phyloP scores from a whole-genome alignment of 2,329 filamentous ascomycete genomes.

The Cercospora sojina region DNA sequence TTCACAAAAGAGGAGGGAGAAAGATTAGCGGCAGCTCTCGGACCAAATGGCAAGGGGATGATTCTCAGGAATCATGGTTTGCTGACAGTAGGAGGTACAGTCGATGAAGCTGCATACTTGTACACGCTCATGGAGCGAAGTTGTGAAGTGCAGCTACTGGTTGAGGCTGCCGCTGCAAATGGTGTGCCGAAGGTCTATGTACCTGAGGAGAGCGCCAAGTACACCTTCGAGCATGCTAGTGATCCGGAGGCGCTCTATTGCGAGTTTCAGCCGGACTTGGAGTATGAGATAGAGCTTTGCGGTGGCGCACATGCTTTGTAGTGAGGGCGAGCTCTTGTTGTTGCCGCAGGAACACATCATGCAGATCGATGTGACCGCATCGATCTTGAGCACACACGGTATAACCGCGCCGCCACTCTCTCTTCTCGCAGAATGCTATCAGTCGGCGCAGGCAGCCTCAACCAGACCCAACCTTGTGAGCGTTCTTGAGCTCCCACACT shows the following conservation, averaged over 20 bases:
- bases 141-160: constrained; percentile 66
- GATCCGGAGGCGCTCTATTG: constrained; percentile 53
- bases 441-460: background rate
- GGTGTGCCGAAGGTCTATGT: constrained; percentile 54
- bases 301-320: constrained; percentile 29
- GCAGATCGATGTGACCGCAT: background rate
- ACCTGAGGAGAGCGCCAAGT: constrained; percentile 56
- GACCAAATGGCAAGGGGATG: constrained; percentile 59
- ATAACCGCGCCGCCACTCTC: background rate
- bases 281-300: constrained; percentile 40
- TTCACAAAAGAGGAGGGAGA: constrained; percentile 63
- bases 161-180: constrained; percentile 64
- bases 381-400: background rate
- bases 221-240: constrained; percentile 52
- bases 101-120: constrained; percentile 72
- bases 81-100: constrained; percentile 67
- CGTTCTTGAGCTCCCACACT: constrained; percentile 18
- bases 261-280: constrained; percentile 54
- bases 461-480: background rate
- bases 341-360: background rate
- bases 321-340: background rate
- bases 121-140: constrained; percentile 68
- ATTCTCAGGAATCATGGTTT: constrained; percentile 72
- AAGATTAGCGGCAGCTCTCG: constrained; percentile 63
- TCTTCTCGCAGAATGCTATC: background rate